Base-by-base conservation (phyloP, 805 yeast genomes). In the Metschnikowia aberdeeniae region DNA sequence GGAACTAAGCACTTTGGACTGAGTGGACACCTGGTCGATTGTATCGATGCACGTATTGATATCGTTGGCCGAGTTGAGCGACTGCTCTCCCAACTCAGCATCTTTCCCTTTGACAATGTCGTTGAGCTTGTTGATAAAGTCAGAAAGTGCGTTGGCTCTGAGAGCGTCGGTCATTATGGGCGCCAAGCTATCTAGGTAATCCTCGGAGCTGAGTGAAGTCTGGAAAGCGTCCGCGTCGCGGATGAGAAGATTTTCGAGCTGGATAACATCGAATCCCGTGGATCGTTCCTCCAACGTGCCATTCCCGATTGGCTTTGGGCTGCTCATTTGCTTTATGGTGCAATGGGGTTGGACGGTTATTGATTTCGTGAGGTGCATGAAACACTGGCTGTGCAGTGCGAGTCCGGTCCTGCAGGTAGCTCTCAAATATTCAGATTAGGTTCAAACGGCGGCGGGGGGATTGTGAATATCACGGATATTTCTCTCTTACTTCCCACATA, bases 131-230 rank as follows among this genome's bases (percentile, higher is more conserved):
- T 66, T 72, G 30, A 84, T 68, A 48, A 89, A 69, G 13, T 75
- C 80, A 6, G 81, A 75, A 30, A 86, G 69, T 0, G 79, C 70
- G 50, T 78, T 71, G 13, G 73, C 65, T 42, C 69, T 70, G 35
- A 89, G 64, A 17, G 89, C 83, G 8, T 80, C 75, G 55, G 78
- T 80, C 51, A 88, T 75, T 13, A 86, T 75, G 1, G 95, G 95
- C 2, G 88, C 85, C 47, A 89, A 73, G 61, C 86, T 88, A 51
- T 88, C 95, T 33, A 88, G 62, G 61, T 83, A 86, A 54, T 85
- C 90, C 45, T 81, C 85, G 3, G 85, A 77, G 38, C 72, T 65
- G 28, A 77, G 58, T 1, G 81, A 75, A 13, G 75, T 67, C 44
- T 70, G 72, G 50, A 68, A 71, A 31, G 72, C 66, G 53, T 69